Evolutionary conservation across 306 rosid genomes (phyloP).

Genomic region (Castanopsis chinensis): DNA sequence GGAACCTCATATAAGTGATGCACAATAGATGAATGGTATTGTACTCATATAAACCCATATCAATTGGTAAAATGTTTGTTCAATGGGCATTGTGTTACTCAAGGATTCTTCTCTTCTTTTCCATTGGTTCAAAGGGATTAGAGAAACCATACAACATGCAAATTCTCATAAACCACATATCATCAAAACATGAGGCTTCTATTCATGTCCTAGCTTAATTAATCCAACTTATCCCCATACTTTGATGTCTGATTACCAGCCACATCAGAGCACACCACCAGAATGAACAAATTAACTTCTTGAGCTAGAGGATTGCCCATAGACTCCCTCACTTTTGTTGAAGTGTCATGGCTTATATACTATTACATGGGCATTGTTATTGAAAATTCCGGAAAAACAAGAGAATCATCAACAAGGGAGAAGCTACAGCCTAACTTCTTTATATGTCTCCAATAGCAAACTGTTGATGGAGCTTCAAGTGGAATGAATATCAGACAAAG

Average conservation of each 20-base stretch:
- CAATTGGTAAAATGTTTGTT: not conserved
- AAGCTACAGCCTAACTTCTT: not conserved
- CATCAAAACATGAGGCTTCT: not conserved
- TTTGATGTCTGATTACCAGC: not conserved
- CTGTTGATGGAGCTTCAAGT: not conserved
- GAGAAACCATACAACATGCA: not conserved
- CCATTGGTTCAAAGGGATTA: not conserved
- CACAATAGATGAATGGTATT: not conserved
- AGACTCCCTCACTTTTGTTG: not conserved
- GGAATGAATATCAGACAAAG: not conserved
- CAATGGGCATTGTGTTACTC: not conserved
- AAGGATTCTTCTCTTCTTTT: not conserved
- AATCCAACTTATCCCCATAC: not conserved
- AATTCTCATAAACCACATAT: not conserved
- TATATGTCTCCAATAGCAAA: not conserved
- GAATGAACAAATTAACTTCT: not conserved
- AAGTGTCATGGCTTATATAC: not conserved
- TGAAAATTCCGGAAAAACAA: not conserved
- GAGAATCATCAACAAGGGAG: slow-evolving; percentile 4
- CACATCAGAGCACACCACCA: too few relatives aligned
- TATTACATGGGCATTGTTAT: not conserved
- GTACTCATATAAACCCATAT: not conserved
- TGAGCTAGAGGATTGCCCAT: not conserved
- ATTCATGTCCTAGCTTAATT: not conserved
- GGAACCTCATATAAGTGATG: not conserved